A percentile compares a stretch with the other conserved stretches of the same genome.
Evolutionary conservation across 441 rosid genomes (phyloP).

Genomic region (Corymbia citriodora): DNA sequence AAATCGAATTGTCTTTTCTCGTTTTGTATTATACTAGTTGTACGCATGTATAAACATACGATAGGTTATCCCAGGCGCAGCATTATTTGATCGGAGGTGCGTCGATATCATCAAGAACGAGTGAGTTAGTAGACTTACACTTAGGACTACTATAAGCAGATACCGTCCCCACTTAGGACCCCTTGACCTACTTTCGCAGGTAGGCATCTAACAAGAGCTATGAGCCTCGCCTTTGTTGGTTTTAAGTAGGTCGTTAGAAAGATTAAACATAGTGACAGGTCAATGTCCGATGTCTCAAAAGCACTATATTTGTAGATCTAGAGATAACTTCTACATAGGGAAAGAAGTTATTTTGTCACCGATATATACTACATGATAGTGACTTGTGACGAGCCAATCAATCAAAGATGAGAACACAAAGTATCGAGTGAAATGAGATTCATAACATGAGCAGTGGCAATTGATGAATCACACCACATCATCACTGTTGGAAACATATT

Average conservation of each 20-base stretch:
- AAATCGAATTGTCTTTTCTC: neutral
- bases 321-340: neutral
- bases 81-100: neutral
- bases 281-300: neutral
- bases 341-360: neutral
- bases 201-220: neutral
- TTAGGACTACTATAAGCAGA: neutral
- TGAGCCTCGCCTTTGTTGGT: neutral
- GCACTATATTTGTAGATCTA: neutral
- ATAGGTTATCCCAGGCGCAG: neutral
- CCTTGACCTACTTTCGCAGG: neutral
- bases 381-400: rapidly evolving
- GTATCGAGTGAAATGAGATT: neutral
- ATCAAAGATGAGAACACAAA: neutral
- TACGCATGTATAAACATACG: neutral
- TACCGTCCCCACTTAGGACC: neutral
- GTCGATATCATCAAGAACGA: neutral
- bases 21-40: neutral
- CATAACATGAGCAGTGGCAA: neutral
- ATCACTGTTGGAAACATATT: rapidly evolving
- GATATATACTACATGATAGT: neutral
- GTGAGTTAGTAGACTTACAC: neutral
- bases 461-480: neutral
- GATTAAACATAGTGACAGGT: neutral
- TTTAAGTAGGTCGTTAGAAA: neutral